Base-by-base conservation (phyloP, 441 rosid species). In the Populus trichocarpa region DNA sequence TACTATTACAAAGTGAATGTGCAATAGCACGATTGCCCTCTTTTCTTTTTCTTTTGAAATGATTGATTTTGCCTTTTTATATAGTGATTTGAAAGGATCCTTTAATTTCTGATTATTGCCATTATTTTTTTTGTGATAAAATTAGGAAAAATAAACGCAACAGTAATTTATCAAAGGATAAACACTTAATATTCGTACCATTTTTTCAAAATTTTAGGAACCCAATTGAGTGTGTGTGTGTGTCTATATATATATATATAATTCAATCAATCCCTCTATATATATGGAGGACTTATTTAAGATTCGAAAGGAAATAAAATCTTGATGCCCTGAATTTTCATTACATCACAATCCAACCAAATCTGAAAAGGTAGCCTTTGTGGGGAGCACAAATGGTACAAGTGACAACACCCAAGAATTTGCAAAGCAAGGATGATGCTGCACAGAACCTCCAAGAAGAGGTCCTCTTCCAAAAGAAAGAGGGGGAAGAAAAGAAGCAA, bases 331-430 rank as follows among this genome's bases (percentile, higher is more conserved):
- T 14, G 40, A 68, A 46, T 23, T 71, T 73, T 10, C 9, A 18
- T n/a, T 16, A 59, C 57, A 74, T 50, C 75, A 69, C 53, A 74
- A 67, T 79, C 83, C 75, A 79, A 14, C 78, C 78, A 83, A 73
- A 68, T 25, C 71, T 73, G 76, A 35, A 71, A 40, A 59, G 88
- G 86, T 79, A 77, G 80, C n/a, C 10, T 11, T n/a, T 81, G 78
- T 85, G 88, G 86, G 88, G 86, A 75, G 84, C 87, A 85, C 26
- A 69, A 76, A 28, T 20, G 78, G 33, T 70, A 73, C 75, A 78
- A 76, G n/a, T 82, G 83, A 79, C 65, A 57, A n/a, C 59, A 66
- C 67, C 74, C 20, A 10, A 9, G 57, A 30, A 69, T 26, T 46
- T 16, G 57, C 57, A 46, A 5, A 46, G 57, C 57, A 46, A 46